Conservation (phyloP, 768 basidiomycete species). For the Lentinus brumalis region DNA sequence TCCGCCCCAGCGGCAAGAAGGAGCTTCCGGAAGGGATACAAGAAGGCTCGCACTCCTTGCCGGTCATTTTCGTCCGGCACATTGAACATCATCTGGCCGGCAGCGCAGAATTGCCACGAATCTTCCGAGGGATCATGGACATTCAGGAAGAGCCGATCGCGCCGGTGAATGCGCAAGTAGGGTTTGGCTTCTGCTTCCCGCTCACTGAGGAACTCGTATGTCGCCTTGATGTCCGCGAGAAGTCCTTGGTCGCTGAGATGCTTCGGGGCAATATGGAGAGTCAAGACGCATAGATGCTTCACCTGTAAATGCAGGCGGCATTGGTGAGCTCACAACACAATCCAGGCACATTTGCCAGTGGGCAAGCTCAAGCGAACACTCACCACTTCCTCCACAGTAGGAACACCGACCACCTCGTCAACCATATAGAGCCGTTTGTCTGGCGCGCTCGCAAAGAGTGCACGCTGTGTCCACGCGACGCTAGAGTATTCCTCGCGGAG, state of each 20-base stretch:
- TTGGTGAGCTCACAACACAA: too few relatives aligned
- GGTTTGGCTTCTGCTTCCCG: slow-evolving; percentile 26
- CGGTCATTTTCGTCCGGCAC: slow-evolving; percentile 32
- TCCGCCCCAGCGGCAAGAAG: slow-evolving; percentile 16
- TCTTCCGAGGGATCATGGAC: slow-evolving; percentile 41
- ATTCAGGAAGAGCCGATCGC: slow-evolving; percentile 46
- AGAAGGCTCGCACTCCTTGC: slow-evolving; percentile 27
- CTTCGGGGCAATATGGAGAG: slow-evolving; percentile 29
- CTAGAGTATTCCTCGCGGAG: slow-evolving; percentile 40
- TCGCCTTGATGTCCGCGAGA: slow-evolving; percentile 40
- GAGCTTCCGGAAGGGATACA: slow-evolving; percentile 21
- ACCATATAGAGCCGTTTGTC: slow-evolving; percentile 34
- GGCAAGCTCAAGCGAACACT: slow-evolving; percentile 20
- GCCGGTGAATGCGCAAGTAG: slow-evolving; percentile 22
- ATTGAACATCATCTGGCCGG: slow-evolving; percentile 42
- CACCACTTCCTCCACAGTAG: slow-evolving; percentile 46
- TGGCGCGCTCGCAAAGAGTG: slow-evolving; percentile 33
- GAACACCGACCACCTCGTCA: slow-evolving; percentile 41
- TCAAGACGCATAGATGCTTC: slow-evolving; percentile 40
- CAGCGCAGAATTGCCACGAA: slow-evolving; percentile 43
- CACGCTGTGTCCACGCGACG: slow-evolving; percentile 55
- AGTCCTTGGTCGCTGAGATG: slow-evolving; percentile 32
- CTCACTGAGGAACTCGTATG: slow-evolving; percentile 46
- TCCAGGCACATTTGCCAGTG: background rate
- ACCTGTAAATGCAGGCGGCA: slow-evolving; percentile 32